Evolutionary conservation across 116 monocot genomes (phyloP).

Genomic region (Posidonia oceanica): DNA sequence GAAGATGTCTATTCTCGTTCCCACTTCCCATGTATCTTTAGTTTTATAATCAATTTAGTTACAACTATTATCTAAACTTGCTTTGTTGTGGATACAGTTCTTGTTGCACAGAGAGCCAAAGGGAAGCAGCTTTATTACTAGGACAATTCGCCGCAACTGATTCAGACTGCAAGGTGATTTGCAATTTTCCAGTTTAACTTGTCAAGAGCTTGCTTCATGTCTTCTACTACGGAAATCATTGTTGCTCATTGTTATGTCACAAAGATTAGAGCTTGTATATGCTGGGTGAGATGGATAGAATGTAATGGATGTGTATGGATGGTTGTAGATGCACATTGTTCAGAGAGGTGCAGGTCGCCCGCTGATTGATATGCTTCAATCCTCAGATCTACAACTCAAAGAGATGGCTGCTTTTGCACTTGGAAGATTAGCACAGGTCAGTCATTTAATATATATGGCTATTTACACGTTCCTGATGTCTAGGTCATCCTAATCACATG

Average conservation of each 20-base stretch:
- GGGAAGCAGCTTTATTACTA: constrained; percentile 92
- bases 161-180: constrained; percentile 90
- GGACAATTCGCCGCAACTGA: constrained; percentile 99
- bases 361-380: constrained; percentile 91
- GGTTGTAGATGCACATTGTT: constrained; percentile 76
- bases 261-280: too few relatives aligned
- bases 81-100: constrained; percentile 37
- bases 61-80: not conserved
- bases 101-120: constrained; percentile 88
- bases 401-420: constrained; percentile 99
- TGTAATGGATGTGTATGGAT: not conserved
- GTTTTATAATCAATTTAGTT: not conserved
- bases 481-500: too few relatives aligned
- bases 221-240: not conserved
- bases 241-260: not conserved
- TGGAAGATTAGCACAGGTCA: constrained; percentile 93
- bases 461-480: too few relatives aligned
- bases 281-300: too few relatives aligned
- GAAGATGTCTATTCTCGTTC: too few relatives aligned
- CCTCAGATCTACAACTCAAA: constrained; percentile 78
- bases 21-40: not conserved
- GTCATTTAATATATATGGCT: not conserved
- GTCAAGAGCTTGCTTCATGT: not conserved
- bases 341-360: constrained; percentile 92
- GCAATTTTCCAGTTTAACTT: constrained; percentile 4